phyloP scores from a whole-genome alignment of 1,139 yeast species.

The Lodderomyces elongisporus region DNA sequence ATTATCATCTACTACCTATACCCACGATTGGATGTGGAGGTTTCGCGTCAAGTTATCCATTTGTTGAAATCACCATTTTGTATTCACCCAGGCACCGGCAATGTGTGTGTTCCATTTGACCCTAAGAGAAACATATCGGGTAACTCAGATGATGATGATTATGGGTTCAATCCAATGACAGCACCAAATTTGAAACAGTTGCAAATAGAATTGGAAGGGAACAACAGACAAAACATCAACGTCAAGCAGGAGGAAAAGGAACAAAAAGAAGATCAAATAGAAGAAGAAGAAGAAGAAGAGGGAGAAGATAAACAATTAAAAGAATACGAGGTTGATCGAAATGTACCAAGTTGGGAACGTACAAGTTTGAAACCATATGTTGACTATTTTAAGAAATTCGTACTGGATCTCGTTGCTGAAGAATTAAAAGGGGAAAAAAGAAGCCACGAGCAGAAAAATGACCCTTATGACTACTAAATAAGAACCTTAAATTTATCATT shows the following conservation, averaged over 20 bases:
- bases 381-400: conserved; percentile 64
- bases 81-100: conserved; percentile 96
- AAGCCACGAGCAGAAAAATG: conserved; percentile 22
- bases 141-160: conserved; percentile 37
- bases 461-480: conserved; percentile 4
- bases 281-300: neutral
- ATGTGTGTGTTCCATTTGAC: conserved; percentile 92
- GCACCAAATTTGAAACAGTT: conserved; percentile 74
- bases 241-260: conserved; percentile 8
- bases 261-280: conserved; percentile 16
- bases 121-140: conserved; percentile 37
- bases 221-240: conserved; percentile 33
- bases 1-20: conserved; percentile 75
- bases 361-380: conserved; percentile 74
- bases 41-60: conserved; percentile 84
- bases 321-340: conserved; percentile 16
- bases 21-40: conserved; percentile 92
- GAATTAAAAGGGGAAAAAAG: conserved; percentile 52
- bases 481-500: too few species aligned
- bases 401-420: conserved; percentile 49
- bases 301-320: neutral
- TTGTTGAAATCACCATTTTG: conserved; percentile 97
- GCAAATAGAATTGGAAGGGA: conserved; percentile 49
- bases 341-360: conserved; percentile 48
- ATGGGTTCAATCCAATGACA: conserved; percentile 68